Conservation (phyloP, 225 moss, liverwort and hornwort species). For the Sphagnum tenellum region DNA sequence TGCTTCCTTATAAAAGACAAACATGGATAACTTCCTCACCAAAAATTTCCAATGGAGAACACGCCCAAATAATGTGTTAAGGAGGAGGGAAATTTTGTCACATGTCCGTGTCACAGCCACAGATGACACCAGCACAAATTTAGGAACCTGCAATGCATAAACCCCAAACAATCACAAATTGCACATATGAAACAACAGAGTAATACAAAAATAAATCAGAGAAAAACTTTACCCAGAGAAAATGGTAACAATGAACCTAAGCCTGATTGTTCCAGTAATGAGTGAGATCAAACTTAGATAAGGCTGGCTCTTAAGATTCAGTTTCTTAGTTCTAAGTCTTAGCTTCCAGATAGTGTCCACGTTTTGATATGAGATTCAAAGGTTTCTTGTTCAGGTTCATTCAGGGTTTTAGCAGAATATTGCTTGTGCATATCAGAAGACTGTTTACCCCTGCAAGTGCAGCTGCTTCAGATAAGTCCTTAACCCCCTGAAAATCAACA, state of each 20-base stretch:
- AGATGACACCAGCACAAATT: constrained; percentile 71
- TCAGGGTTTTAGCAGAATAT: no score
- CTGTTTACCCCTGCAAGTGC: constrained; percentile 47
- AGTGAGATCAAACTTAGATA: no score
- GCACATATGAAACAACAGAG: neutral
- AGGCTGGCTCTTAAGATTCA: no score
- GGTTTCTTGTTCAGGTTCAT: no score
- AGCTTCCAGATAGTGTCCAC: no score
- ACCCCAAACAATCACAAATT: neutral
- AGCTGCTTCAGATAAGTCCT: constrained; percentile 72
- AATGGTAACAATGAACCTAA: no score
- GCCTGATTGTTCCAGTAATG: no score
- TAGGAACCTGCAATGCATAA: constrained; percentile 41
- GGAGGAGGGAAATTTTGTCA: constrained; percentile 41
- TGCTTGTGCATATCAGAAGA: no score
- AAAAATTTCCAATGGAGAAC: constrained; percentile 74
- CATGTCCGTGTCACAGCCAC: constrained; percentile 62
- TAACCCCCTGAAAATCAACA: constrained; percentile 71
- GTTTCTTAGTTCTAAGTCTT: no score
- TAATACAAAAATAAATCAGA: neutral
- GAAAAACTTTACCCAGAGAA: no score
- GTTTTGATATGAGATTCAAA: no score
- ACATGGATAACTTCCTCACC: constrained; percentile 15
- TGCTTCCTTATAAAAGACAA: no score
- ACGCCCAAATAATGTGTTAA: constrained; percentile 59